Evolutionary conservation across 306 rosid species (phyloP).

Genomic region (Acacia acuminata): DNA sequence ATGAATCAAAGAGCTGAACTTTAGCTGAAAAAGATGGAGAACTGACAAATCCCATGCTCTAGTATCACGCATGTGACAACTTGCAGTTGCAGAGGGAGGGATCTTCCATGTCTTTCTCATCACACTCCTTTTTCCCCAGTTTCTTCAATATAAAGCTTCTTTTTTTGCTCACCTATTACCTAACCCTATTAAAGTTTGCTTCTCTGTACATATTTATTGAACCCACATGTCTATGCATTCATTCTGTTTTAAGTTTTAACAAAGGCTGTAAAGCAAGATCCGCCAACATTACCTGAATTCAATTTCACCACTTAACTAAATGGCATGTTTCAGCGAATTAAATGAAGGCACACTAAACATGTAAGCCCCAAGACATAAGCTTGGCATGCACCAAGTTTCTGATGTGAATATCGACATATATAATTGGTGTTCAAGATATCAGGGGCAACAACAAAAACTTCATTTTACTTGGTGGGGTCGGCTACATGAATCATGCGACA

Average conservation of each 20-base stretch:
- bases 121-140: not conserved
- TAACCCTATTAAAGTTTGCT: not conserved
- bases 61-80: constrained; percentile 9
- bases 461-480: too few relatives aligned
- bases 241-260: not conserved
- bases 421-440: too few relatives aligned
- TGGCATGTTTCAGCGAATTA: not conserved
- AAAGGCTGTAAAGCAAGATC: not conserved
- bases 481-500: too few relatives aligned
- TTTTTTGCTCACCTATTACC: not conserved
- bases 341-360: too few relatives aligned
- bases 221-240: not conserved
- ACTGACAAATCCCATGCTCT: not conserved
- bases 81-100: not conserved
- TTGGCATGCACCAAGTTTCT: too few relatives aligned
- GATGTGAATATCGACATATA: too few relatives aligned
- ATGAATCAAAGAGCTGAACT: not conserved
- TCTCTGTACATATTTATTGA: not conserved
- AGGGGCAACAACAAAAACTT: too few relatives aligned
- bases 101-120: not conserved
- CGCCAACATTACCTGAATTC: not conserved
- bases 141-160: not conserved
- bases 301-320: not conserved
- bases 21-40: not conserved
- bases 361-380: too few relatives aligned